A percentile compares a stretch with the other conserved stretches of the same genome.
Evolutionary conservation across 2,329 filamentous ascomycete species (phyloP).

Genomic region (Penicillium expansum): DNA sequence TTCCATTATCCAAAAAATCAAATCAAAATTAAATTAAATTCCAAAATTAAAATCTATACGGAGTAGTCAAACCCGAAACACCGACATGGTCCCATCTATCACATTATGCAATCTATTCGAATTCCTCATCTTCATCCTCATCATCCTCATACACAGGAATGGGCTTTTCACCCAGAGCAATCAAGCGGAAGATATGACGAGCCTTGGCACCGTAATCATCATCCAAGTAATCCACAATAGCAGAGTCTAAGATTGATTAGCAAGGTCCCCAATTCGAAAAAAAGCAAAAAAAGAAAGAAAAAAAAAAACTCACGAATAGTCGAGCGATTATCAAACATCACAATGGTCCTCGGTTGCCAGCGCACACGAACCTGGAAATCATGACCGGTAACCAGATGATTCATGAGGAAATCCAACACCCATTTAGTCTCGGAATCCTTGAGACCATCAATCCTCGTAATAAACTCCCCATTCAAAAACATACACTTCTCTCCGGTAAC

Average conservation of each 20-base stretch:
- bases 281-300: background rate
- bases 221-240: slow-evolving; percentile 50
- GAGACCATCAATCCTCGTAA: slow-evolving; percentile 47
- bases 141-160: slow-evolving; percentile 43
- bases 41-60: slow-evolving; percentile 3
- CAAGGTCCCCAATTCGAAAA: background rate
- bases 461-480: slow-evolving; percentile 51
- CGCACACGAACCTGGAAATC: slow-evolving; percentile 50
- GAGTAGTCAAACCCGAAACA: slow-evolving; percentile 10
- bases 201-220: slow-evolving; percentile 48
- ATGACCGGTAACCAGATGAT: slow-evolving; percentile 48
- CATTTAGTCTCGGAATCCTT: slow-evolving; percentile 48
- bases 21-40: background rate
- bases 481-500: slow-evolving; percentile 50
- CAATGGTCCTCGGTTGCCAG: slow-evolving; percentile 51
- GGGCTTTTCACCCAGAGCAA: slow-evolving; percentile 50
- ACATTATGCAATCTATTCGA: slow-evolving; percentile 11
- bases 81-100: slow-evolving; percentile 15
- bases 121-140: slow-evolving; percentile 18
- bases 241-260: slow-evolving; percentile 42
- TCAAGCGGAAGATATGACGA: slow-evolving; percentile 52
- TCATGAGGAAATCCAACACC: slow-evolving; percentile 49
- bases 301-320: slow-evolving; percentile 43
- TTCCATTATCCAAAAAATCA: too few species aligned
- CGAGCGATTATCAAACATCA: slow-evolving; percentile 51